Percentiles rank a stretch among this genome's conserved stretches.
These are phyloP conservation scores for Saccharomycopsis javanensis DNA, from an alignment of 805 yeast species.

Conservation along the genomic window DNA sequence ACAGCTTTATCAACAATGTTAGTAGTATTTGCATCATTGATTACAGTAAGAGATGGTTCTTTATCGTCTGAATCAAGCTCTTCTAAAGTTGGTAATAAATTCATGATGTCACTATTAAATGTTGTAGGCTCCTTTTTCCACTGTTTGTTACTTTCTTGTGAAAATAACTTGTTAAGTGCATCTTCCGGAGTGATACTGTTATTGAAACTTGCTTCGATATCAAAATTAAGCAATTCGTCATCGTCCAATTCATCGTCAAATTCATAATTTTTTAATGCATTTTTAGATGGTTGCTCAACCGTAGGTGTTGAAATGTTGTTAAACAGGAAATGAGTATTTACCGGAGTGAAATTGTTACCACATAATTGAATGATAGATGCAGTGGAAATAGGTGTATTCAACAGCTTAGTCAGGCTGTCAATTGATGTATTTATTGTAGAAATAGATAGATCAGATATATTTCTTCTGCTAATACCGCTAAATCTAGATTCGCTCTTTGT, in stretches of 20 bases:
- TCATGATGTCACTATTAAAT: neutral
- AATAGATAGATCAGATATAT: neutral
- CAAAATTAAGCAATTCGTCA: neutral
- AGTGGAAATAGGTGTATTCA: slow-evolving; percentile 1
- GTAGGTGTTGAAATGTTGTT: slow-evolving; percentile 7
- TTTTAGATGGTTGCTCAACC: neutral
- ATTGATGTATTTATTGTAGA: slow-evolving; percentile 3
- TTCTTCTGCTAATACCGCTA: neutral
- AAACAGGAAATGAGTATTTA: slow-evolving; percentile 1
- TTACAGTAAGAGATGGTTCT: neutral
- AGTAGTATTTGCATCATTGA: neutral
- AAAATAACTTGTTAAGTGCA: neutral
- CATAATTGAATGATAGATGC: slow-evolving; percentile 2
- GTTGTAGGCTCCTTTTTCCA: neutral
- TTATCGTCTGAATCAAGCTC: neutral
- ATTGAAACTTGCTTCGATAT: neutral
- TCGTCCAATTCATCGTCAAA: slow-evolving; percentile 2
- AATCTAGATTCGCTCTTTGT: slow-evolving; percentile 9
- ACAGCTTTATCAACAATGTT: neutral
- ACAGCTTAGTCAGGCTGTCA: neutral
- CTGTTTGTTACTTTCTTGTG: neutral
- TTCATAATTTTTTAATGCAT: neutral
- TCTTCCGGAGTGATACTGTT: neutral
- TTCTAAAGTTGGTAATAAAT: neutral
- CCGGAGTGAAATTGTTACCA: slow-evolving; percentile 11